Conservation (phyloP, 768 basidiomycete species). For the Mrakia frigida region DNA sequence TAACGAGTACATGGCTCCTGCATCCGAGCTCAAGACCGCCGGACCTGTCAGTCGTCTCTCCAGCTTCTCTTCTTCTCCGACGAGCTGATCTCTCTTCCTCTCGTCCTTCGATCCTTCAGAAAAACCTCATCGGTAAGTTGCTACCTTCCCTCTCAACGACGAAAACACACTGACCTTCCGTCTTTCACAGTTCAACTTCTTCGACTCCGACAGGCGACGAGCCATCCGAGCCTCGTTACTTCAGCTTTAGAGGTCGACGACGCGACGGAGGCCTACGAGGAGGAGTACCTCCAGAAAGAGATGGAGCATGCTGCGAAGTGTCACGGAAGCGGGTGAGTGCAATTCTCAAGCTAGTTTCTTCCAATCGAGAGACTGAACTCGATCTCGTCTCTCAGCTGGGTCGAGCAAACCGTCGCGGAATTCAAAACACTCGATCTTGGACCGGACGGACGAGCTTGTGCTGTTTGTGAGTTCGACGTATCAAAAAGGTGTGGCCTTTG, state of each 20-base stretch:
- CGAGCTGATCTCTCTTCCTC: slow-evolving; percentile 12
- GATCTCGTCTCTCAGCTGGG: not conserved
- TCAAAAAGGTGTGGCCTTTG: not conserved
- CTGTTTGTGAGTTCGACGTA: slow-evolving; percentile 9
- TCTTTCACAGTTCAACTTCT: not conserved
- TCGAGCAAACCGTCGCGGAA: not conserved
- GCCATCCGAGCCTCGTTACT: not conserved
- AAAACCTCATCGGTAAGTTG: slow-evolving; percentile 33
- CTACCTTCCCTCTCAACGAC: too few species aligned
- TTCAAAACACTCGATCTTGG: not conserved
- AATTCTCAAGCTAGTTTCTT: not conserved
- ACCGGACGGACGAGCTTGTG: not conserved
- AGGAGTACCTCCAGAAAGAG: not conserved
- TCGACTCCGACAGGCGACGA: slow-evolving; percentile 22
- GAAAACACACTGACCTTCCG: not conserved
- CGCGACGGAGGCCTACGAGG: too few species aligned
- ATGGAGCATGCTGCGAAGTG: not conserved
- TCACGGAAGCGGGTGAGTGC: not conserved
- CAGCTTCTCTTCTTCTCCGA: not conserved
- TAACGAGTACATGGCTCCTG: not conserved
- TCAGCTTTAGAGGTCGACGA: not conserved
- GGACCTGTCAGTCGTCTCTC: not conserved
- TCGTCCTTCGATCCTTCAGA: slow-evolving; percentile 24
- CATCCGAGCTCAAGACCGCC: not conserved
- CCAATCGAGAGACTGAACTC: not conserved